Percentiles rank a stretch among this genome's conserved stretches.
Conservation (phyloP, 176 grass and related monocot genomes). For the Avena sativa region DNA sequence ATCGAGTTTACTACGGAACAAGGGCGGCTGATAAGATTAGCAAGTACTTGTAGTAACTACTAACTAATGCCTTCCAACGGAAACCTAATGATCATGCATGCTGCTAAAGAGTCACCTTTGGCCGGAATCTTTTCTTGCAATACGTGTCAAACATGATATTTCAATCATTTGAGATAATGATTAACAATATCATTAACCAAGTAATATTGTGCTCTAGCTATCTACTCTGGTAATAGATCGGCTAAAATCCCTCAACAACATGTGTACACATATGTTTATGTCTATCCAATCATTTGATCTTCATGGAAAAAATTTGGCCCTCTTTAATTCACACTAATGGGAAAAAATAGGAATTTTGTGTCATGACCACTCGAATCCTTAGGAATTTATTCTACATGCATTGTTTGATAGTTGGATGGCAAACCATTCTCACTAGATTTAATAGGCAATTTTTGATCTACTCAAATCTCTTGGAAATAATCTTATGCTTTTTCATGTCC, state of each 20-base stretch:
- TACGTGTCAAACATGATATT: not conserved
- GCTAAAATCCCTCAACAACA: not conserved
- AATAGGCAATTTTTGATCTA: not conserved
- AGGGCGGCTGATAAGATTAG: conserved; percentile 3
- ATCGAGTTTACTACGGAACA: not conserved
- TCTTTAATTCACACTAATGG: not conserved
- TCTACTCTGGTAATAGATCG: not conserved
- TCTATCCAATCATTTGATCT: not conserved
- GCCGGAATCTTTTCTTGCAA: not conserved
- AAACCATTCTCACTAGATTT: not conserved
- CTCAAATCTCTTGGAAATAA: not conserved
- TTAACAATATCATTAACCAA: not conserved
- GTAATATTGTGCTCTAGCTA: not conserved
- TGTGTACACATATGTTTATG: not conserved
- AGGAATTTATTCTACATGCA: too few species aligned
- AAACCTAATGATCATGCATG: conserved; percentile 1
- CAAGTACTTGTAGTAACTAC: not conserved
- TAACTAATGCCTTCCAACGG: not conserved
- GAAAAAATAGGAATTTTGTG: not conserved
- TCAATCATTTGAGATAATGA: not conserved
- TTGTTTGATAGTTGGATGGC: not conserved
- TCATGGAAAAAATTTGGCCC: not conserved
- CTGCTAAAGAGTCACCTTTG: not conserved
- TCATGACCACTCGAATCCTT: not conserved
- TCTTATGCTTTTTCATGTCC: not conserved